phyloP scores from a whole-genome alignment of 805 yeast species.

The Yamadazyma olivae region DNA sequence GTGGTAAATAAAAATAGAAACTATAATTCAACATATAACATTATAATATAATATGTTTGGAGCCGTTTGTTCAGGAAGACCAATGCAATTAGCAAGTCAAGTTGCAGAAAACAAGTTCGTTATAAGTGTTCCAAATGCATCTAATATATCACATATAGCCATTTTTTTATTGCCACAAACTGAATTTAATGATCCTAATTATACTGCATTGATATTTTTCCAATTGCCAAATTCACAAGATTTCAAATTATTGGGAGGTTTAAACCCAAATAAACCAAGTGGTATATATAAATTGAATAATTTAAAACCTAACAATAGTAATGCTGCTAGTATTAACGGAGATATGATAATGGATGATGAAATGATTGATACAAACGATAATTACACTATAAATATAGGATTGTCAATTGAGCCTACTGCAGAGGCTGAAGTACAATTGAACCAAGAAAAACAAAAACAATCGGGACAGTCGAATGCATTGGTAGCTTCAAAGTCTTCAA shows the following conservation, averaged over 20 bases:
- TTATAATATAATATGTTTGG: constrained; percentile 57
- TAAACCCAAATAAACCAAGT: constrained; percentile 70
- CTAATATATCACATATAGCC: constrained; percentile 73
- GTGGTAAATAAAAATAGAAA: too few relatives aligned
- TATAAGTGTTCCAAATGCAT: constrained; percentile 58
- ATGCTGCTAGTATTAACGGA: constrained; percentile 8
- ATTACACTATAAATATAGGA: constrained; percentile 53
- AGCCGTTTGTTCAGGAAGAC: constrained; percentile 72
- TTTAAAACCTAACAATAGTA: constrained; percentile 38
- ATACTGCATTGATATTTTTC: constrained; percentile 83
- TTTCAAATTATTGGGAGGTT: constrained; percentile 64
- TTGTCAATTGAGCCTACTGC: constrained; percentile 83
- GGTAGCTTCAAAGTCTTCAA: constrained; percentile 17
- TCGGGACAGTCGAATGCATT: constrained; percentile 11
- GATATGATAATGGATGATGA: constrained; percentile 29
- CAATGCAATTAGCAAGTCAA: constrained; percentile 55
- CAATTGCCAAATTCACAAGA: constrained; percentile 66
- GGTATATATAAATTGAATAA: constrained; percentile 83
- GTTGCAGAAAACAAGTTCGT: constrained; percentile 69
- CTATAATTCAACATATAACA: too few relatives aligned
- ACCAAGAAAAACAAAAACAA: constrained; percentile 31
- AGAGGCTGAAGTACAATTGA: constrained; percentile 60
- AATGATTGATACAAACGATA: constrained; percentile 27
- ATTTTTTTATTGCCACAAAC: constrained; percentile 83
- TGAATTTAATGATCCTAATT: constrained; percentile 57